phyloP scores from a whole-genome alignment of 75 land plant species.

The Pinus taeda region DNA sequence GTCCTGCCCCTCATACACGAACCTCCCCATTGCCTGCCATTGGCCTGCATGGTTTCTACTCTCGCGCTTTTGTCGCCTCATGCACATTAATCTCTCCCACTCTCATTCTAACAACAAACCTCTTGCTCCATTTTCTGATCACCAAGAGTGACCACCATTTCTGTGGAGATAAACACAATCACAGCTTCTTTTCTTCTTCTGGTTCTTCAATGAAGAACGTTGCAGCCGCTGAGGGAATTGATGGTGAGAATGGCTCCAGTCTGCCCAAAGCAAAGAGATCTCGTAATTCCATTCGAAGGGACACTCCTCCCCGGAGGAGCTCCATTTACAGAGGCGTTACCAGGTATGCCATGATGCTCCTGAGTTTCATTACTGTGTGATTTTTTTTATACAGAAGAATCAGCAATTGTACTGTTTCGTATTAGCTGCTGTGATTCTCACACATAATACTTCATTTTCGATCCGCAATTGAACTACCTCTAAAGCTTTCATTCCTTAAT shows the following conservation, averaged over 20 bases:
- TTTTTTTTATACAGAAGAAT: too few species aligned
- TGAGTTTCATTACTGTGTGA: too few species aligned
- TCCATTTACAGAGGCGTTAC: conserved; percentile 12
- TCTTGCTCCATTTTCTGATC: background rate
- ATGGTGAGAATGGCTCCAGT: background rate
- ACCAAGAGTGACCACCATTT: background rate
- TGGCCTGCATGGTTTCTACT: conserved; percentile 6
- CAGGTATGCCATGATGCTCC: conserved; percentile 7
- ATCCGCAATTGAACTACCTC: too few species aligned
- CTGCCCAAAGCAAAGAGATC: conserved; percentile 3
- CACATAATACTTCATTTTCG: too few species aligned
- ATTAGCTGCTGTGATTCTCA: too few species aligned
- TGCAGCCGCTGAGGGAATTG: background rate
- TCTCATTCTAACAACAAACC: background rate
- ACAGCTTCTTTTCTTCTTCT: background rate
- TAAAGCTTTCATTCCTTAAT: too few species aligned
- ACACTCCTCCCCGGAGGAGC: conserved; percentile 8
- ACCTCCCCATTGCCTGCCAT: background rate
- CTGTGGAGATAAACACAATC: background rate
- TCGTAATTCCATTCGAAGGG: background rate
- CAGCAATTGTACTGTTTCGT: too few species aligned
- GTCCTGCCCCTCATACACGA: conserved; percentile 2
- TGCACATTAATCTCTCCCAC: background rate
- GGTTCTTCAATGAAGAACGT: background rate
- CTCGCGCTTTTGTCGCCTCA: conserved; percentile 8